A percentile compares a stretch with the other conserved stretches of the same genome.
phyloP scores from a whole-genome alignment of 2,329 filamentous ascomycete species.

The Colletotrichum scovillei region DNA sequence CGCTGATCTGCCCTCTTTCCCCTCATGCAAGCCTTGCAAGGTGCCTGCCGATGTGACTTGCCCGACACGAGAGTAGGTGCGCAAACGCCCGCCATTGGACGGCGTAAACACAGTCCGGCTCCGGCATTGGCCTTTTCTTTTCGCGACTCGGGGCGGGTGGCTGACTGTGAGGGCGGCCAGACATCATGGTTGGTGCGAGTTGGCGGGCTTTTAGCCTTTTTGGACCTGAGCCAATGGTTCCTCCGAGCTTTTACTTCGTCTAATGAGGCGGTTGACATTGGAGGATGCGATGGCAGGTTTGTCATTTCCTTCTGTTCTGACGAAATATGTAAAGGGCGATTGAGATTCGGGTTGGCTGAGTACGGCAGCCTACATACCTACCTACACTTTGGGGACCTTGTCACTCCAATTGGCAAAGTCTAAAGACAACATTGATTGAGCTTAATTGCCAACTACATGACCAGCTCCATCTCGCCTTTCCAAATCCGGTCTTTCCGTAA shows the following conservation, averaged over 20 bases:
- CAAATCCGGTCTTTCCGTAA: too few species aligned
- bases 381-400: too few species aligned
- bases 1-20: conserved; percentile 16
- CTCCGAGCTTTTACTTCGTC: conserved; percentile 17
- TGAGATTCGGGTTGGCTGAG: not conserved
- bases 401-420: not conserved
- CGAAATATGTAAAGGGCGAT: not conserved
- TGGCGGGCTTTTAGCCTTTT: conserved; percentile 10
- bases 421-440: not conserved
- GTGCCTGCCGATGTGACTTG: conserved; percentile 17
- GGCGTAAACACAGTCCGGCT: not conserved
- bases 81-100: conserved; percentile 8
- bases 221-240: conserved; percentile 8
- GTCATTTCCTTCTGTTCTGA: not conserved
- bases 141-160: not conserved
- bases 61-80: not conserved
- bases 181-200: conserved; percentile 1
- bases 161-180: conserved; percentile 5
- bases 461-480: too few species aligned
- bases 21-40: conserved; percentile 30
- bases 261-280: not conserved
- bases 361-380: not conserved
- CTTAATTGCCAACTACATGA: too few species aligned
- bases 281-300: not conserved
- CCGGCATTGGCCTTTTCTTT: not conserved